These are phyloP conservation scores for Vaccinium corymbosum DNA, from an alignment of 148 eudicot genomes.

Conservation along the genomic window DNA sequence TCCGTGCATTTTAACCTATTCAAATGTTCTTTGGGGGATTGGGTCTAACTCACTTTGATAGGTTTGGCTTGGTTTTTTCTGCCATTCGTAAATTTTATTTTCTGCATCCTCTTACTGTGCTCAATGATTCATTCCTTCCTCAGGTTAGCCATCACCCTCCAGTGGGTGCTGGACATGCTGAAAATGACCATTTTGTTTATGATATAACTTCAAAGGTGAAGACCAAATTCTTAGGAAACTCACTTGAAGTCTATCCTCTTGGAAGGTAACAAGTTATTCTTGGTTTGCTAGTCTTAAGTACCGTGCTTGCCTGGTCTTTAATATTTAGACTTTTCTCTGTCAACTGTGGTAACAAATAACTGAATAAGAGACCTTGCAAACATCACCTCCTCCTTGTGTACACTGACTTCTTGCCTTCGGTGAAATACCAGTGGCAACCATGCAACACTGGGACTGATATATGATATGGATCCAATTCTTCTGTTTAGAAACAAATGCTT, in stretches of 20 bases:
- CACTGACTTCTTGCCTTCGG: background rate
- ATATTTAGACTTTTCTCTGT: background rate
- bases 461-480: background rate
- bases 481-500: background rate
- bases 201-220: slow-evolving; percentile 95
- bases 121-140: background rate
- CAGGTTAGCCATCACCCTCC: slow-evolving; percentile 99
- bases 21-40: background rate
- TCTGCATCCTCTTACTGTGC: background rate
- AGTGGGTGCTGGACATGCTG: slow-evolving; percentile 95
- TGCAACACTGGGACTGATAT: background rate
- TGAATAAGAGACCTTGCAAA: background rate
- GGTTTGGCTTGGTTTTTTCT: background rate
- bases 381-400: background rate
- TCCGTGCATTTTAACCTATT: background rate
- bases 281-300: background rate
- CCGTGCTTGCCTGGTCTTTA: background rate
- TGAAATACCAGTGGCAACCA: background rate
- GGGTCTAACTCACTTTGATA: background rate
- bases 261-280: slow-evolving; percentile 61
- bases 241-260: slow-evolving; percentile 88
- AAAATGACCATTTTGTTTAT: slow-evolving; percentile 82
- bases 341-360: too few relatives aligned
- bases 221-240: slow-evolving; percentile 91
- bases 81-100: background rate